These are phyloP conservation scores for Annulohypoxylon moriforme DNA, from an alignment of 495 filamentous ascomycete species.

Conservation along the genomic window DNA sequence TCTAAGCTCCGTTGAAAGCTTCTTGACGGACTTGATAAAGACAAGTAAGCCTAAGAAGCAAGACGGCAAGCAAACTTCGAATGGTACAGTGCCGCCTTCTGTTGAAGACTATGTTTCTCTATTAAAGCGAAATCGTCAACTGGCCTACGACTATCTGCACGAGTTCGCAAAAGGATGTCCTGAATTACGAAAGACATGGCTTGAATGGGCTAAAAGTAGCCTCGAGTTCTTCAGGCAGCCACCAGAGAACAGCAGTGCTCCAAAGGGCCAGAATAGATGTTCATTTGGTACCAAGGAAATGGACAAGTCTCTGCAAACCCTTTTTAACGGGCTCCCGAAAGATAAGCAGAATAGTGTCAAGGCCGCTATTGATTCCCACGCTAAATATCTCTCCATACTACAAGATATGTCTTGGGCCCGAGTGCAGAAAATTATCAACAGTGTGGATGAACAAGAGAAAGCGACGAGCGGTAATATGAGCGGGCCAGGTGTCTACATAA, in stretches of 20 bases:
- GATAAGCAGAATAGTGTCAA: constrained; percentile 51
- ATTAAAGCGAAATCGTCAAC: constrained; percentile 63
- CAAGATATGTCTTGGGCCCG: constrained; percentile 58
- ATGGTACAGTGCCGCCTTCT: constrained; percentile 52
- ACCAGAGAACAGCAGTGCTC: background rate
- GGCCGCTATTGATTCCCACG: constrained; percentile 62
- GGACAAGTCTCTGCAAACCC: constrained; percentile 54
- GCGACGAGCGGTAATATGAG: constrained; percentile 42
- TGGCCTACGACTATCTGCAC: constrained; percentile 70
- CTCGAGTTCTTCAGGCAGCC: constrained; percentile 47
- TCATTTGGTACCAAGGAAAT: constrained; percentile 56
- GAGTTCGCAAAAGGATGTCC: constrained; percentile 70
- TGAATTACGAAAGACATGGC: constrained; percentile 64
- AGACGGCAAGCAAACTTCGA: constrained; percentile 6
- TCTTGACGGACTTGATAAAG: constrained; percentile 69
- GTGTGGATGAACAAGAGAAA: constrained; percentile 33
- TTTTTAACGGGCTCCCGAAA: constrained; percentile 59
- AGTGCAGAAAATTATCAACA: constrained; percentile 58
- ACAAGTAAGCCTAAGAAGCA: constrained; percentile 52
- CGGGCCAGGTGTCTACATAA: constrained; percentile 72
- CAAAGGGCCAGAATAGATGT: background rate
- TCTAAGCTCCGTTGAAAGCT: constrained; percentile 65
- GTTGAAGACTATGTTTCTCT: constrained; percentile 72
- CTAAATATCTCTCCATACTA: constrained; percentile 63
- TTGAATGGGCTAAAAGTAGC: constrained; percentile 55